These are phyloP conservation scores for Pyrenophora seminiperda DNA, from an alignment of 2,329 filamentous ascomycete genomes.

Conservation along the genomic window DNA sequence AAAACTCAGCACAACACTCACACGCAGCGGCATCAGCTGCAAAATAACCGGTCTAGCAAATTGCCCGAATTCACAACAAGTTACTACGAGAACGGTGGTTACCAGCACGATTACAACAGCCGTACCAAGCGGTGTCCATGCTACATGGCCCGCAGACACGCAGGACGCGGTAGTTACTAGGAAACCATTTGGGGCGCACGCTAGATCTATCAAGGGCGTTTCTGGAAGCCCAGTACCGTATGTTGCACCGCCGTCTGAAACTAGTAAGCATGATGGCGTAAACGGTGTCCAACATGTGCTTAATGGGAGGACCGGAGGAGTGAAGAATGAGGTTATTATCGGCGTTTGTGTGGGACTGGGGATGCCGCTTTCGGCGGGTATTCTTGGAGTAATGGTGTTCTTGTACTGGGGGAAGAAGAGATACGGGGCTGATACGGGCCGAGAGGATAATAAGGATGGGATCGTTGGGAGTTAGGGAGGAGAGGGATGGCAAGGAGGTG, in stretches of 20 bases:
- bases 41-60: slow-evolving; percentile 50
- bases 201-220: slow-evolving; percentile 45
- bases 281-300: slow-evolving; percentile 11
- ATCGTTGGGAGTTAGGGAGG: neutral
- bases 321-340: slow-evolving; percentile 55
- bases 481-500: no score
- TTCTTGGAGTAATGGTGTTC: slow-evolving; percentile 17
- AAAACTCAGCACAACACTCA: slow-evolving; percentile 50
- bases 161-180: slow-evolving; percentile 31
- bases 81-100: slow-evolving; percentile 46
- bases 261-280: slow-evolving; percentile 1
- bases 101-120: slow-evolving; percentile 52
- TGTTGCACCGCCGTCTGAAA: neutral
- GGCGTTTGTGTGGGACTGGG: slow-evolving; percentile 57
- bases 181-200: slow-evolving; percentile 53
- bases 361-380: slow-evolving; percentile 47
- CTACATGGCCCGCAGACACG: slow-evolving; percentile 51
- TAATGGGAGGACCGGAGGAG: slow-evolving; percentile 34
- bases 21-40: slow-evolving; percentile 56
- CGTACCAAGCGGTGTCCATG: slow-evolving; percentile 32
- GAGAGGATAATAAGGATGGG: neutral
- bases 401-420: neutral
- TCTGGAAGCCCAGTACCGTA: slow-evolving; percentile 50
- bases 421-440: neutral
- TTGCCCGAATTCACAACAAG: slow-evolving; percentile 59